These are phyloP conservation scores for Pilaira anomala DNA, from an alignment of 192 early-diverging fungal species.

Conservation along the genomic window DNA sequence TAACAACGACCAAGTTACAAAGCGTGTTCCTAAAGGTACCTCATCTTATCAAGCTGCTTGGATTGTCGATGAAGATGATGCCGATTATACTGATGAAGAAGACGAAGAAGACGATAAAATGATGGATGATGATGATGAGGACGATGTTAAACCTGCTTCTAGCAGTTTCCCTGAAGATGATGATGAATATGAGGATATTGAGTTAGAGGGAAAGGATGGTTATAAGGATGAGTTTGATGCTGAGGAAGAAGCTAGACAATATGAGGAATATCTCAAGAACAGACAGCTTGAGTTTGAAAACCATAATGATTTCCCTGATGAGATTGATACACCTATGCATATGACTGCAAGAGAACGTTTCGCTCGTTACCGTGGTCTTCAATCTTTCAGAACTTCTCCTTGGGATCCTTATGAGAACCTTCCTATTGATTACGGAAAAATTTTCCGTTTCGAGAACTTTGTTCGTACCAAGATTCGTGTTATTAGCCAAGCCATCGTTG, in stretches of 20 bases:
- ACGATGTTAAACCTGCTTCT: conserved; percentile 27
- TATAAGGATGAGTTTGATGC: conserved; percentile 33
- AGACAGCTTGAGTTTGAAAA: conserved; percentile 66
- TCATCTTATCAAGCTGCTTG: conserved; percentile 97
- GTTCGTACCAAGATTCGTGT: conserved; percentile 76
- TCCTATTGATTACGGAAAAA: conserved; percentile 91
- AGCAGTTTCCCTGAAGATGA: conserved; percentile 38
- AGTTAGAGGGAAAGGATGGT: conserved; percentile 31
- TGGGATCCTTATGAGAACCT: conserved; percentile 99
- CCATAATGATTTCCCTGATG: conserved; percentile 92
- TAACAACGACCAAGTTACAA: conserved; percentile 36
- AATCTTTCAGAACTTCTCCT: conserved; percentile 90
- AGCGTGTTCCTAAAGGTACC: conserved; percentile 91
- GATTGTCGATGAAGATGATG: conserved; percentile 84
- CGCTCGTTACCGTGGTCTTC: conserved; percentile 90
- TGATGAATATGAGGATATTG: conserved; percentile 53
- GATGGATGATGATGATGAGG: conserved; percentile 38
- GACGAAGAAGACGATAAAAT: conserved; percentile 41
- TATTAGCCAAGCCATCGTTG: conserved; percentile 50
- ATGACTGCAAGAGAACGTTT: conserved; percentile 82
- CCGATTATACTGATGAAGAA: conserved; percentile 55
- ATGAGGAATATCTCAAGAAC: conserved; percentile 57
- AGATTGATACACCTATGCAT: conserved; percentile 92
- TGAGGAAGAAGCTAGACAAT: conserved; percentile 45
- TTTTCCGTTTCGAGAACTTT: conserved; percentile 96